A percentile compares a stretch with the other conserved stretches of the same genome.
These are phyloP conservation scores for Cyberlindnera mrakii DNA, from an alignment of 805 yeast species.

Conservation along the genomic window DNA sequence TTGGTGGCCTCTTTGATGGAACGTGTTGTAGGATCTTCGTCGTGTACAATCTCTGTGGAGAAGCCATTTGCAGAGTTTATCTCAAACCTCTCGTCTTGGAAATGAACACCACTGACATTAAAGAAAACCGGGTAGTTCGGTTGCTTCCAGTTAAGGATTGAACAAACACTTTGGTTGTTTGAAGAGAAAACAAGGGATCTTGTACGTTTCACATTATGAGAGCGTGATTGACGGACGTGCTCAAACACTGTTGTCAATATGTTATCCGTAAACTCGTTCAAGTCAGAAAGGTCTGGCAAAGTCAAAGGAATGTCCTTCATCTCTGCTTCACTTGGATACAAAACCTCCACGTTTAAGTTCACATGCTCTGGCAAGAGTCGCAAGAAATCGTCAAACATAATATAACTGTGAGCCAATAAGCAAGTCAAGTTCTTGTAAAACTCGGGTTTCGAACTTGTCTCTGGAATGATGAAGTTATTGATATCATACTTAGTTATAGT, in stretches of 20 bases:
- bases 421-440: constrained; percentile 31
- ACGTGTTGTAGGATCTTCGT: constrained; percentile 43
- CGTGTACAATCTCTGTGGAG: constrained; percentile 17
- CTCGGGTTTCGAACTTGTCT: constrained; percentile 3
- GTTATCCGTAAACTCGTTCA: constrained; percentile 72
- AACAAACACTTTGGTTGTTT: constrained; percentile 83
- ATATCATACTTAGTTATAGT: constrained; percentile 24
- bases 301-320: constrained; percentile 34
- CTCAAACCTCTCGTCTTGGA: constrained; percentile 27
- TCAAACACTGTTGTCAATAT: constrained; percentile 67
- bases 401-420: constrained; percentile 40
- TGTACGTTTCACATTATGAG: constrained; percentile 29
- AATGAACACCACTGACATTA: constrained; percentile 63
- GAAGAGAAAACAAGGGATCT: constrained; percentile 82
- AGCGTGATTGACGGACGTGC: constrained; percentile 52
- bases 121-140: constrained; percentile 95
- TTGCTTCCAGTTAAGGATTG: constrained; percentile 95
- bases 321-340: constrained; percentile 63
- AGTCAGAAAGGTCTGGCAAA: constrained; percentile 36
- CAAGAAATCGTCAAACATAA: constrained; percentile 58
- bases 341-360: constrained; percentile 66
- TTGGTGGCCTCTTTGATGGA: constrained; percentile 77
- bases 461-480: constrained; percentile 12
- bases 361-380: constrained; percentile 49
- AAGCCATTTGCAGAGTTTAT: constrained; percentile 38